Base-by-base conservation (phyloP, 2,329 filamentous ascomycete genomes). In the Nemania serpens region DNA sequence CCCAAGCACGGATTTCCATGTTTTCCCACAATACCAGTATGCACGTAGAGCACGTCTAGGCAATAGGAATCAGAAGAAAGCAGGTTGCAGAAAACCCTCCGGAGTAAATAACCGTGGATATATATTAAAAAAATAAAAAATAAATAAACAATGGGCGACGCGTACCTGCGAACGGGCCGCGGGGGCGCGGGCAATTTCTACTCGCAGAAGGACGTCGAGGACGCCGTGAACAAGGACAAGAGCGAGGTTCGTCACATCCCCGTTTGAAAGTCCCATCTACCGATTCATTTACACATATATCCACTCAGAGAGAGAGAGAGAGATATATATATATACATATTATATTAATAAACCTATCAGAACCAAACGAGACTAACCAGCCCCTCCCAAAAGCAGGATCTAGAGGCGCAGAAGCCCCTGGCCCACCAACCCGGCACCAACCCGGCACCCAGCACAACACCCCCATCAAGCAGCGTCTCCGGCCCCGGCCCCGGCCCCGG, bases 171-270 rank as follows among this genome's bases (percentile, higher is more conserved):
- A 60, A 78, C 82, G 43, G 86, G 87, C 58, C 83, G 87, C 50
- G 87, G 87, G 55, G 87, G 87, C 51, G 86, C 86, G 5, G 87
- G 87, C 54, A 89, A 89, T 74, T 87, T 82, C 72, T 81, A 81
- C 69, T 78, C 78, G 69, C 79, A 82, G 64, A 78, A 81, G 65
- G 79, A 85, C 59, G 72, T 82, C 25, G 78, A 84, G 29, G 79
- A 82, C 33, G 77, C 74, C 47, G 69, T 71, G 57, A 76, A 66
- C 17, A 67, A 63, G 58, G 65, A 62, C 36, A 57, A 66, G 37
- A 25, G 55, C 18, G 62, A 69, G 67, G 69, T 72, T 54, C 33
- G 69, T 65, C 36, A 13, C 43, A 25, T 36, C 36, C 15, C n/a
- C 18, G 11, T 33, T 12, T 36, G 7, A 7, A 6, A 36, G 7